phyloP scores from a whole-genome alignment of 495 filamentous ascomycete species.

The Daldinia concentrica region DNA sequence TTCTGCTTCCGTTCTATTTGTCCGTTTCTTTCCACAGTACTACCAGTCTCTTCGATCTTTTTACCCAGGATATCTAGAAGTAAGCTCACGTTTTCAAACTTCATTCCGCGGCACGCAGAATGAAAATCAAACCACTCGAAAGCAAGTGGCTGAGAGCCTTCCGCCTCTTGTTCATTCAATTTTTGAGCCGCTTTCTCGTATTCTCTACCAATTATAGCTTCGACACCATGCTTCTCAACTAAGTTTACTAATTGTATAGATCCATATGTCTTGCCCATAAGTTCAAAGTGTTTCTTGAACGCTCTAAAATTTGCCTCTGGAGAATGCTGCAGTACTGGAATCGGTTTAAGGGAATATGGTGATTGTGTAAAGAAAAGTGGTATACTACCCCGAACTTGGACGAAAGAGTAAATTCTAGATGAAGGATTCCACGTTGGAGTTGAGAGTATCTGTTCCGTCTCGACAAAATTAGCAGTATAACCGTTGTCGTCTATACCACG shows the following conservation, averaged over 20 bases:
- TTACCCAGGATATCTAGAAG: conserved; percentile 74
- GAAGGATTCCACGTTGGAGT: conserved; percentile 64
- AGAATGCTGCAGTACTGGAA: conserved; percentile 82
- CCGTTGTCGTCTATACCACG: conserved; percentile 90
- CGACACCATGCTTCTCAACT: conserved; percentile 85
- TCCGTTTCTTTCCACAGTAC: conserved; percentile 65
- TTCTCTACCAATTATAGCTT: conserved; percentile 77
- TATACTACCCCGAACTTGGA: conserved; percentile 87
- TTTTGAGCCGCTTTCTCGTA: conserved; percentile 72
- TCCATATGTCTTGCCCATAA: conserved; percentile 73
- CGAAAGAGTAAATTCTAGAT: conserved; percentile 77
- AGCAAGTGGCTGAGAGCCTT: conserved; percentile 37
- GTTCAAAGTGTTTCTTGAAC: conserved; percentile 79
- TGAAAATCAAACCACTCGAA: conserved; percentile 99
- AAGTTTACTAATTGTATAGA: conserved; percentile 80
- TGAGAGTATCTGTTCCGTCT: conserved; percentile 92
- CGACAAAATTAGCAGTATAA: conserved; percentile 87
- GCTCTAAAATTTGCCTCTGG: conserved; percentile 77
- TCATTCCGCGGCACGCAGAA: conserved; percentile 89
- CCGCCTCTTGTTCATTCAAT: conserved; percentile 69
- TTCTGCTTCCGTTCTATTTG: conserved; percentile 64
- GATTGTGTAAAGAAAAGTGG: conserved; percentile 93
- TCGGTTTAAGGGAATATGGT: conserved; percentile 90
- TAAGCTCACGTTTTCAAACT: conserved; percentile 88
- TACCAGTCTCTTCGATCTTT: conserved; percentile 71